A percentile compares a stretch with the other conserved stretches of the same genome.
Conservation (phyloP, 768 basidiomycete species). For the Mycena venus region DNA sequence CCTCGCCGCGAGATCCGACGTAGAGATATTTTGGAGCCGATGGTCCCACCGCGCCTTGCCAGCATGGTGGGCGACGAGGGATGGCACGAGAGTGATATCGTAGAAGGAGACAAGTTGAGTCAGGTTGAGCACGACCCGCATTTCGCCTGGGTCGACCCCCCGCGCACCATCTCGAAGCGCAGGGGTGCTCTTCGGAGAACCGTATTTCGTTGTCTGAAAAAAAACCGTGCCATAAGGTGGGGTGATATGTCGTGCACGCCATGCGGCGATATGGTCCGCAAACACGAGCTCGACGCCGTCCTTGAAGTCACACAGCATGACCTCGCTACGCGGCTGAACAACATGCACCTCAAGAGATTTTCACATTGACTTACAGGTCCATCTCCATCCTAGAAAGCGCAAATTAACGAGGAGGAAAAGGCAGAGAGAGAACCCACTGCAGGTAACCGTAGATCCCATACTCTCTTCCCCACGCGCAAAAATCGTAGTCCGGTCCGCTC, state of each 20-base stretch:
- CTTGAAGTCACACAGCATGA: conserved; percentile 51
- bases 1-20: conserved; percentile 32
- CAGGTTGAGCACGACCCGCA: conserved; percentile 48
- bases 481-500: conserved; percentile 44
- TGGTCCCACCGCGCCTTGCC: conserved; percentile 45
- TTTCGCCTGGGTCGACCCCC: conserved; percentile 50
- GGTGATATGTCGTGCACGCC: not conserved
- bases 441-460: not conserved
- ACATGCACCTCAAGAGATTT: conserved; percentile 6
- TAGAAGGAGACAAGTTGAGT: conserved; percentile 51
- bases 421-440: not conserved
- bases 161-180: conserved; percentile 17
- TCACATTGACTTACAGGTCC: conserved; percentile 46
- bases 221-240: too few relatives aligned
- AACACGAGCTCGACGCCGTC: conserved; percentile 44
- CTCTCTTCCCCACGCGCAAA: not conserved
- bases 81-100: conserved; percentile 44
- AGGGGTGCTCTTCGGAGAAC: not conserved
- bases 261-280: conserved; percentile 30
- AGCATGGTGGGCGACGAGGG: conserved; percentile 40
- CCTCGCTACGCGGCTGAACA: conserved; percentile 40
- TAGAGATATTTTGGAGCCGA: conserved; percentile 40
- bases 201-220: too few relatives aligned
- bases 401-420: not conserved
- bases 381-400: conserved; percentile 36